Evolutionary conservation across 768 basidiomycete genomes (phyloP).

Genomic region (Kwoniella sp.): DNA sequence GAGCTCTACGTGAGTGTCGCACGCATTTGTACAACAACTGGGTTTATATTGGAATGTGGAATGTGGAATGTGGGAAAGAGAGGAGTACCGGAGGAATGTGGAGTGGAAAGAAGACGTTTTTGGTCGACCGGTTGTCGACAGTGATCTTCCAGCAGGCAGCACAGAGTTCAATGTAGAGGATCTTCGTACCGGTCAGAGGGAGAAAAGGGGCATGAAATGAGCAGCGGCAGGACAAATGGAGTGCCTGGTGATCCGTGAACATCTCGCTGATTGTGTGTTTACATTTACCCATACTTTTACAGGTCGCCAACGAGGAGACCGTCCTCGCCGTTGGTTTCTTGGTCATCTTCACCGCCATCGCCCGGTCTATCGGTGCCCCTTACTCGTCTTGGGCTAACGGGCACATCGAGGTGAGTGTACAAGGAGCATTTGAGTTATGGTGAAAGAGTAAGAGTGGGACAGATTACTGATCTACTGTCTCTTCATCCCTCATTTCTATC

Average conservation of each 20-base stretch:
- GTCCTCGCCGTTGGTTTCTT: constrained; percentile 81
- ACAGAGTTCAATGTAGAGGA: too few species aligned
- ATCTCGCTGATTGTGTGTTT: constrained; percentile 4
- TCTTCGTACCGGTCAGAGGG: too few species aligned
- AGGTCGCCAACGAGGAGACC: constrained; percentile 89
- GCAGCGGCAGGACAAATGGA: too few species aligned
- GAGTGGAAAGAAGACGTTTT: too few species aligned
- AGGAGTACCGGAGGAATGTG: too few species aligned
- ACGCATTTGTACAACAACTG: neutral
- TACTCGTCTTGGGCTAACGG: constrained; percentile 90
- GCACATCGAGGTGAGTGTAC: constrained; percentile 65
- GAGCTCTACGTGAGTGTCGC: constrained; percentile 73
- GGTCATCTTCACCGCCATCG: constrained; percentile 79
- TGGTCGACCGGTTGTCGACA: too few species aligned
- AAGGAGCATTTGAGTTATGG: too few species aligned
- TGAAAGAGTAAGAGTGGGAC: too few species aligned
- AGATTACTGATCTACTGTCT: neutral
- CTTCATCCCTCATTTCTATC: too few species aligned
- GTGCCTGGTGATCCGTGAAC: too few species aligned
- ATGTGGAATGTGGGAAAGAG: neutral
- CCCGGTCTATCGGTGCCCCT: constrained; percentile 68
- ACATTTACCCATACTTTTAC: neutral
- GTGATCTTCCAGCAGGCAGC: too few species aligned
- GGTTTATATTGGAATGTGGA: neutral
- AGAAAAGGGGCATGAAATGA: too few species aligned